A percentile compares a stretch with the other conserved stretches of the same genome.
These are phyloP conservation scores for Wakefieldia striispora DNA, from an alignment of 768 basidiomycete genomes.

Conservation along the genomic window DNA sequence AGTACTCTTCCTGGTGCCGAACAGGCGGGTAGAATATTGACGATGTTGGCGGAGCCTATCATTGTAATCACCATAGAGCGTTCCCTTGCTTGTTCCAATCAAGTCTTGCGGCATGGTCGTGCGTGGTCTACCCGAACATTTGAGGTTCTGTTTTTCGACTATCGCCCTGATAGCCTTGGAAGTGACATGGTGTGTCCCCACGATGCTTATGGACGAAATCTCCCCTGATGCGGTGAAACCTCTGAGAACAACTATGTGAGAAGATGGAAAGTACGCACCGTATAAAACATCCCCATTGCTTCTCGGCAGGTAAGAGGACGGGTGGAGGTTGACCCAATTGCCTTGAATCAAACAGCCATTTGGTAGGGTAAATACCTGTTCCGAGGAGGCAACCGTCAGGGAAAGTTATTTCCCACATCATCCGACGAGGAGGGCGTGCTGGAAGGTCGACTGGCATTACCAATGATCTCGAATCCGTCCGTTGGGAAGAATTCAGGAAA, in stretches of 20 bases:
- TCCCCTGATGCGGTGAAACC: constrained; percentile 23
- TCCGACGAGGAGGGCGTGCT: neutral
- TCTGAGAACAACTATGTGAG: neutral
- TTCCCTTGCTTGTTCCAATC: constrained; percentile 9
- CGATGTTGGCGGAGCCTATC: constrained; percentile 14
- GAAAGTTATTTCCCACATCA: neutral
- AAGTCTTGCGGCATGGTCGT: constrained; percentile 19
- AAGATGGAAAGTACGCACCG: constrained; percentile 33
- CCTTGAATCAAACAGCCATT: neutral
- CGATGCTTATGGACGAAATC: constrained; percentile 23
- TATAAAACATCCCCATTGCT: constrained; percentile 56
- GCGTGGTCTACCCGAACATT: constrained; percentile 40
- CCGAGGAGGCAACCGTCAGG: constrained; percentile 16
- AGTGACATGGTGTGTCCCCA: constrained; percentile 47
- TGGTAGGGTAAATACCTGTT: constrained; percentile 9
- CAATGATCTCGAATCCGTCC: no score
- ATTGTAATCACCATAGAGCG: constrained; percentile 5
- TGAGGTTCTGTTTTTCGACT: constrained; percentile 52
- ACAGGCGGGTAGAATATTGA: constrained; percentile 3
- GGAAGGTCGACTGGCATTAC: neutral
- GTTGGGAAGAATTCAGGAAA: no score
- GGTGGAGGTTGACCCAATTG: constrained; percentile 11
- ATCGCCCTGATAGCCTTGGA: constrained; percentile 44
- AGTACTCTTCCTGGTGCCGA: constrained; percentile 12
- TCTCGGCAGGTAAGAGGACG: constrained; percentile 46